These are phyloP conservation scores for Hyaloscypha variabilis DNA, from an alignment of 495 filamentous ascomycete genomes.

Conservation along the genomic window DNA sequence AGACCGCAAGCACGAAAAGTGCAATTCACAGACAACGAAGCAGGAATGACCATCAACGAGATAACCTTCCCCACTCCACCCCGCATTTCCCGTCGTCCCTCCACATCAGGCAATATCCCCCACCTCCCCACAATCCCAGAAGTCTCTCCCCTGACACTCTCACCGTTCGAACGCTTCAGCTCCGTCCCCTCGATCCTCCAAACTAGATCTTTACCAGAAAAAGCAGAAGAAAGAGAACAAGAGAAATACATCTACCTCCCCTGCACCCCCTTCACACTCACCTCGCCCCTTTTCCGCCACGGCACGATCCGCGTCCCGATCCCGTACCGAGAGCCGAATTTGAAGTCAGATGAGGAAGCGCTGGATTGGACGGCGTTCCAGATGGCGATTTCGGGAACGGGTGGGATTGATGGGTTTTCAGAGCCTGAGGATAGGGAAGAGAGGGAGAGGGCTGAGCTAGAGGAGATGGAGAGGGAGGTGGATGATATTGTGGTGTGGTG, in stretches of 20 bases:
- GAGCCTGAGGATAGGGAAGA: neutral
- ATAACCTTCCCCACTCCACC: slow-evolving; percentile 36
- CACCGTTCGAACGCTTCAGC: neutral
- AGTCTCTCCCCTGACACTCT: slow-evolving; percentile 29
- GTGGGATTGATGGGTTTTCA: neutral
- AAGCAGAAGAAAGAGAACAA: neutral
- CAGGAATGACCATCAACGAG: slow-evolving; percentile 23
- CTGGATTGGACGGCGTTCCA: slow-evolving; percentile 61
- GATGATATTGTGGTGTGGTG: slow-evolving; percentile 50
- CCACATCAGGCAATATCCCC: slow-evolving; percentile 14
- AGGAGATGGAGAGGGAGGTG: slow-evolving; percentile 44
- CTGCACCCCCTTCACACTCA: slow-evolving; percentile 44
- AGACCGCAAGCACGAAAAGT: neutral
- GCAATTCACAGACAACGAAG: neutral
- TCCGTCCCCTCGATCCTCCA: neutral
- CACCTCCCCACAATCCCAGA: slow-evolving; percentile 50
- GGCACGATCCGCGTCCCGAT: slow-evolving; percentile 46
- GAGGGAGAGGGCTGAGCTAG: slow-evolving; percentile 20
- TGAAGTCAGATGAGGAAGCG: slow-evolving; percentile 11
- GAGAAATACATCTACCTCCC: slow-evolving; percentile 34
- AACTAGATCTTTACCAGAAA: neutral
- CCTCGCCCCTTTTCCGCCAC: slow-evolving; percentile 46
- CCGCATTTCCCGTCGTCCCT: slow-evolving; percentile 22
- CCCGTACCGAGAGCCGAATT: neutral
- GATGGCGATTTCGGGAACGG: slow-evolving; percentile 53